phyloP scores from a whole-genome alignment of 1,139 yeast species.

The Candida sp. region DNA sequence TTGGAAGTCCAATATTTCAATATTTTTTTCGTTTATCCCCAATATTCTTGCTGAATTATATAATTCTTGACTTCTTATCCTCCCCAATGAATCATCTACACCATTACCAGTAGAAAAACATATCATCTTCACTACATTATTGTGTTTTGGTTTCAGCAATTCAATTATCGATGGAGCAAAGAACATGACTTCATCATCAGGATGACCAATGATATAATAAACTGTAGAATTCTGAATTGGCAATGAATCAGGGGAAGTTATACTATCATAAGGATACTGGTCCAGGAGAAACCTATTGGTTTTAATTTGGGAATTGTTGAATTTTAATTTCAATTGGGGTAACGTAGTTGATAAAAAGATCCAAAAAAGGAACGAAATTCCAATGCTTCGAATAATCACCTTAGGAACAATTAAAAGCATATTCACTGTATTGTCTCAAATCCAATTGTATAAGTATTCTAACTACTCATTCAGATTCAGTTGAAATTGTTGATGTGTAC shows the following conservation, averaged over 20 bases:
- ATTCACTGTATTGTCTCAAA: neutral
- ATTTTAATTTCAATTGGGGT: conserved; percentile 35
- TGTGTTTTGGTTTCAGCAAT: conserved; percentile 42
- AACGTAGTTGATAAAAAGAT: conserved; percentile 35
- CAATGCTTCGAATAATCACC: conserved; percentile 14
- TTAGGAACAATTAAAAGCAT: conserved; percentile 13
- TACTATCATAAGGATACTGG: conserved; percentile 34
- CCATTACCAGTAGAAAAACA: conserved; percentile 79
- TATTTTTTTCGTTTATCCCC: conserved; percentile 46
- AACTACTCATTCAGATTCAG: neutral
- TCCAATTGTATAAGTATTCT: neutral
- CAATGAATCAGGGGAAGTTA: conserved; percentile 32
- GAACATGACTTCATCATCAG: conserved; percentile 99
- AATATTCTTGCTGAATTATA: conserved; percentile 52
- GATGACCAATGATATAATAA: conserved; percentile 81
- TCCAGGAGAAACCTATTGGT: conserved; percentile 18
- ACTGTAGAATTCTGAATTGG: conserved; percentile 34
- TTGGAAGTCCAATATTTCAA: conserved; percentile 47
- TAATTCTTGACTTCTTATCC: conserved; percentile 57
- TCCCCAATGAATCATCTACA: conserved; percentile 65
- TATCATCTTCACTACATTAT: conserved; percentile 53
- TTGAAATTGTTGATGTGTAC: neutral
- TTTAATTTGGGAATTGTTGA: conserved; percentile 24
- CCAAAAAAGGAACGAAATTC: conserved; percentile 32
- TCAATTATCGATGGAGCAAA: conserved; percentile 78